Base-by-base conservation (phyloP, 2,329 filamentous ascomycete genomes). In the Lizonia empirigonia region DNA sequence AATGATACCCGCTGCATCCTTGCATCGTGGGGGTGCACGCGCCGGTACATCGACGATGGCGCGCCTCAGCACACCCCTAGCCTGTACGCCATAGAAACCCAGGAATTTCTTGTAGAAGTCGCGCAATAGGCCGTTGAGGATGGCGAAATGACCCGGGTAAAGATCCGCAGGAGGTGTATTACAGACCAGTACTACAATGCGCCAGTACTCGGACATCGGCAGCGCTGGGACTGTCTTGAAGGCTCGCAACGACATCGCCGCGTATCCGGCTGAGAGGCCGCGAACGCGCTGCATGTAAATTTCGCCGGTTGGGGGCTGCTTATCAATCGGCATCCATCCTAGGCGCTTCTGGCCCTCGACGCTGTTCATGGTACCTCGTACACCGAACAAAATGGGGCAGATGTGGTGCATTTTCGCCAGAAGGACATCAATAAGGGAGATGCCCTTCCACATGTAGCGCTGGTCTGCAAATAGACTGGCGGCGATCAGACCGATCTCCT, bases 321-420 rank as follows among this genome's bases (percentile, higher is more conserved):
- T 50, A 40, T 62, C 47, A 15, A 59, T 57, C 5, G 55, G 53
- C 29, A 58, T 53, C 67, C 63, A 71, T n/a, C 72, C 72, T 6
- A 74, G 60, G 5, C 67, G 63, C 20, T 56, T 45, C 20, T 63
- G 63, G 23, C 71, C 71, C 44, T 63, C 52, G 13, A 57, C 81
- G 0, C 86, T 95, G 55, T 81, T 85, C 69, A 96, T 90, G 55
- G 79, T 85, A 19, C 90, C 92, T 34, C 84, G 82, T 58, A 92
- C 84, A 15, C 93, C 93, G 69, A 95, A 97, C 0, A 99, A 78
- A 1, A 91, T 86, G 0, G 94, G 93, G 64, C 91, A 96, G 3
- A 84, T 80, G 13, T 89, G 80, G 53, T 91, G 85, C 65, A 90
- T 89, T 72, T 97, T 97, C 46, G 92, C 87, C 65, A 96, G 87